These are phyloP conservation scores for Alternaria ethzedia DNA, from an alignment of 2,329 filamentous ascomycete genomes.

Conservation along the genomic window DNA sequence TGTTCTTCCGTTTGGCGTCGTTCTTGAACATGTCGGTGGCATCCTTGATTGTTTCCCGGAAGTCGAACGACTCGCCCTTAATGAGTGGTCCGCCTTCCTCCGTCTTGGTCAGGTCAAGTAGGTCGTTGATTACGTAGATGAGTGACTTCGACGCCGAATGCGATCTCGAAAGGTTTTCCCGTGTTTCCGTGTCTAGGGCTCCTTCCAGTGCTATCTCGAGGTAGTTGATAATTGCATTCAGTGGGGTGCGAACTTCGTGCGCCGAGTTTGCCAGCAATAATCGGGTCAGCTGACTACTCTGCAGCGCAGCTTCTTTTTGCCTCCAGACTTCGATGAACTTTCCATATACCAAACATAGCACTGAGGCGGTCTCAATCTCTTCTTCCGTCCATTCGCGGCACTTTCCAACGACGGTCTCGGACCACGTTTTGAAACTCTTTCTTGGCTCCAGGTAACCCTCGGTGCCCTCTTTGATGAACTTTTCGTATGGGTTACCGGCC, in stretches of 20 bases:
- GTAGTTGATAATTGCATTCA: conserved; percentile 95
- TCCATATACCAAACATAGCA: conserved; percentile 86
- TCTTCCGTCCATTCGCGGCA: conserved; percentile 89
- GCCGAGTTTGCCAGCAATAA: conserved; percentile 85
- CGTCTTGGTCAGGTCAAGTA: conserved; percentile 85
- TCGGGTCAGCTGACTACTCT: conserved; percentile 80
- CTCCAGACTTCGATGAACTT: conserved; percentile 93
- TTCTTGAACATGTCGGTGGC: conserved; percentile 75
- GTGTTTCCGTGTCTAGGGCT: conserved; percentile 76
- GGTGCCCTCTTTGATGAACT: conserved; percentile 74
- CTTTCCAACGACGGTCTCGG: conserved; percentile 79
- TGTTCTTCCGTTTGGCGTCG: conserved; percentile 77
- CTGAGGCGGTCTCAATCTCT: conserved; percentile 86
- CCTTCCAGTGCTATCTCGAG: conserved; percentile 90
- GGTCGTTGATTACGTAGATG: conserved; percentile 92
- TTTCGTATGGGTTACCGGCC: conserved; percentile 88
- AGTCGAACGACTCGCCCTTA: conserved; percentile 80
- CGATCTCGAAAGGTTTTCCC: conserved; percentile 82
- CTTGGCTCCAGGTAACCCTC: conserved; percentile 77
- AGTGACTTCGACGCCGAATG: conserved; percentile 91
- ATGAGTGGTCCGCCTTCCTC: conserved; percentile 81
- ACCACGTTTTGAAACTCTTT: conserved; percentile 81
- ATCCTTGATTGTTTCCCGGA: conserved; percentile 74
- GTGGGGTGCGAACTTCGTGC: conserved; percentile 86
- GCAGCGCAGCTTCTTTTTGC: conserved; percentile 83